phyloP scores from a whole-genome alignment of 352 stramenopile species.

The Elongisporangium undulatum region DNA sequence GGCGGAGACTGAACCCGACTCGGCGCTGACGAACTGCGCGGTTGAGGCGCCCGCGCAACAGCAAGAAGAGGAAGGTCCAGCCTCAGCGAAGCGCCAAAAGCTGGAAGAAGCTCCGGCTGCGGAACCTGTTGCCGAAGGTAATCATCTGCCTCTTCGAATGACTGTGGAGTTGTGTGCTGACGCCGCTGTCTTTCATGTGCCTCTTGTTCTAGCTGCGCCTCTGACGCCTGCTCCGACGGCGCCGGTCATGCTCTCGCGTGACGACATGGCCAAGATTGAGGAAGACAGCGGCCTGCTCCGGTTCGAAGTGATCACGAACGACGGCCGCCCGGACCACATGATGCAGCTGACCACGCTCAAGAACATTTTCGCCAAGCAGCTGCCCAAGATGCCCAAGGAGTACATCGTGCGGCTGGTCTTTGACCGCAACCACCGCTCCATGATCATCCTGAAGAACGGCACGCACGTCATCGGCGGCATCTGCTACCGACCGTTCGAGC shows the following conservation, averaged over 20 bases:
- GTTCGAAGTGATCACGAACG: constrained; percentile 90
- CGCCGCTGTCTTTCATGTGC: neutral
- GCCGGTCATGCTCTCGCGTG: constrained; percentile 67
- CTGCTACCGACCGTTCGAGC: constrained; percentile 95
- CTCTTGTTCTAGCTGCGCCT: neutral
- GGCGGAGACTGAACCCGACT: neutral
- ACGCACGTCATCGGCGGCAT: constrained; percentile 96
- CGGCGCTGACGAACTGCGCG: neutral
- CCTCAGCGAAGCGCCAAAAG: neutral
- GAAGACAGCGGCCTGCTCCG: constrained; percentile 75
- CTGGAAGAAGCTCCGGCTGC: neutral
- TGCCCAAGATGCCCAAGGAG: constrained; percentile 99
- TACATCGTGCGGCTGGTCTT: constrained; percentile 99
- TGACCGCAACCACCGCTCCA: constrained; percentile 92
- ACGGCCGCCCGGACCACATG: constrained; percentile 83
- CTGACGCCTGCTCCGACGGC: constrained; percentile 7
- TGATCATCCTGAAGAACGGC: constrained; percentile 91
- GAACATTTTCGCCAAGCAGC: constrained; percentile 97
- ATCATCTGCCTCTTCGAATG: neutral
- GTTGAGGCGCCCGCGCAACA: neutral
- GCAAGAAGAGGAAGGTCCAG: neutral
- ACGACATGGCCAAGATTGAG: constrained; percentile 88
- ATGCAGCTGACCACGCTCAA: constrained; percentile 95
- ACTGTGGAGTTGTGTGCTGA: neutral
- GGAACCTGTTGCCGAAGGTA: neutral